Evolutionary conservation across 371 early-diverging fungal genomes (phyloP).

Genomic region (Entomophthora muscae): DNA sequence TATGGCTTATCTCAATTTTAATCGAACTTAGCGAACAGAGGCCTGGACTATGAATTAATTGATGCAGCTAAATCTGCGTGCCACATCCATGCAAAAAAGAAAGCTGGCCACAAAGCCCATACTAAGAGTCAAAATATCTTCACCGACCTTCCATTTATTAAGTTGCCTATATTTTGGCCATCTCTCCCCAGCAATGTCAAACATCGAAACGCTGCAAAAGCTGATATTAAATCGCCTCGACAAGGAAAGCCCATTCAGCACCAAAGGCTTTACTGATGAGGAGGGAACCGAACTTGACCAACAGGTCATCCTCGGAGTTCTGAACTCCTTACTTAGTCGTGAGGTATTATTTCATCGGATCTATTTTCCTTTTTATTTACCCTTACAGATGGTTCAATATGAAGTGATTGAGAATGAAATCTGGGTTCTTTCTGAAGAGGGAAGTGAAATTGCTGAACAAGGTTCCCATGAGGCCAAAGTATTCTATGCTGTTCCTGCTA

Average conservation of each 20-base stretch:
- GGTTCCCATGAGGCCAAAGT: conserved; percentile 92
- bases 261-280: conserved; percentile 27
- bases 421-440: conserved; percentile 76
- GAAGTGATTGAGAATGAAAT: conserved; percentile 57
- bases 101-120: no score
- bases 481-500: conserved; percentile 72
- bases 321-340: conserved; percentile 69
- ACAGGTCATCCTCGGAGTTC: conserved; percentile 54
- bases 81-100: no score
- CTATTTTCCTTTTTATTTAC: neutral
- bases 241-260: conserved; percentile 33
- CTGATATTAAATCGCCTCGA: conserved; percentile 48
- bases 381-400: conserved; percentile 62
- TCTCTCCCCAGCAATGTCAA: neutral
- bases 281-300: conserved; percentile 38
- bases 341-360: conserved; percentile 52
- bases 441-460: conserved; percentile 55
- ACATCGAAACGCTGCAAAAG: conserved; percentile 40
- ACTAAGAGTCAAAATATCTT: no score
- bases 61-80: no score
- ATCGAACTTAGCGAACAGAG: no score
- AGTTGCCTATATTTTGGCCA: no score
- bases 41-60: no score
- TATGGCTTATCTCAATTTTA: no score
- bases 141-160: no score